phyloP scores from a whole-genome alignment of 148 eudicot genomes.

The Camellia sinensis region DNA sequence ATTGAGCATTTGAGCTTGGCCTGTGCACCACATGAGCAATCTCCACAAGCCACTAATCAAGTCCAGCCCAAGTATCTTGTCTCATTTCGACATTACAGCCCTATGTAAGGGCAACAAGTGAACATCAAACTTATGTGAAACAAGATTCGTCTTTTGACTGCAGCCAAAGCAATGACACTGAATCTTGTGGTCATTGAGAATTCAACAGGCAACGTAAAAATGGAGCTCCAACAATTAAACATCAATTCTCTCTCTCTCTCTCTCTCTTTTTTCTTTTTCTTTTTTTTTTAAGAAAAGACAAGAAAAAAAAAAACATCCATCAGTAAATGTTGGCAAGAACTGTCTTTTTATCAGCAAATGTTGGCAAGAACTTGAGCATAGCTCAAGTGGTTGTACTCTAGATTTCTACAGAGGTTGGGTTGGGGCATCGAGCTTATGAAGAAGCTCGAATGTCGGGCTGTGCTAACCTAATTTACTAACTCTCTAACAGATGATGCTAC shows the following conservation, averaged over 20 bases:
- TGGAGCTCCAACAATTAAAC: neutral
- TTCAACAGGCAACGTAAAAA: neutral
- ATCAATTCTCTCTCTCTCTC: neutral
- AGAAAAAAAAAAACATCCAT: neutral
- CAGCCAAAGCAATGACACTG: neutral
- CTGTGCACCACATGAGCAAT: neutral
- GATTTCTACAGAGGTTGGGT: too few species aligned
- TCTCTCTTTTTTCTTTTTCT: too few species aligned
- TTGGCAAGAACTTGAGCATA: too few species aligned
- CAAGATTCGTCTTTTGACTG: neutral
- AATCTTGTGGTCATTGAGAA: neutral
- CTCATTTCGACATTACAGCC: neutral
- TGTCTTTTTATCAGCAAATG: neutral
- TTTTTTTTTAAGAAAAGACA: neutral
- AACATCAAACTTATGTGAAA: neutral
- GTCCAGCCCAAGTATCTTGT: neutral
- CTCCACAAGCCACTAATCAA: constrained; percentile 4
- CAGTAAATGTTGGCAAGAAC: neutral
- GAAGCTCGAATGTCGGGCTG: too few species aligned
- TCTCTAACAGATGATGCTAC: too few species aligned
- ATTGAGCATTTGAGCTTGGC: neutral
- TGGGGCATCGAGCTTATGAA: too few species aligned
- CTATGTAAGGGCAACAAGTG: neutral
- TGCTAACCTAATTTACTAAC: too few species aligned
- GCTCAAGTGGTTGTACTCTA: too few species aligned